Conservation (phyloP, 345 rosid species). For the Eucalyptus fibrosa region DNA sequence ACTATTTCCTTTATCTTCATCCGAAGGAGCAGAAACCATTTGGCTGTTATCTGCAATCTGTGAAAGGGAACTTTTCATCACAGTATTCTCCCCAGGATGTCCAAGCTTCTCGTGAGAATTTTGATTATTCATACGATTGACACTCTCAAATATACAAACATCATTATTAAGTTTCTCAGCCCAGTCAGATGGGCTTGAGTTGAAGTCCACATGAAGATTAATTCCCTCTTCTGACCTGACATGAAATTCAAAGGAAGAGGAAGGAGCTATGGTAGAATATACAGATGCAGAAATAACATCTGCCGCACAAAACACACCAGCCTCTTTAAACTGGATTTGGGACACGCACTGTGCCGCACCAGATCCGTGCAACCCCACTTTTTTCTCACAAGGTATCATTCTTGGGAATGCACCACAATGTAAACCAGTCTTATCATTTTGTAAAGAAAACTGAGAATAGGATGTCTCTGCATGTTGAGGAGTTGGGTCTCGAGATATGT, state of each 20-base stretch:
- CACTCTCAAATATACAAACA: slow-evolving; percentile 33
- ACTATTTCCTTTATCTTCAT: slow-evolving; percentile 11
- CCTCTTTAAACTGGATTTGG: neutral
- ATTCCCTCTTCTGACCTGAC: slow-evolving; percentile 65
- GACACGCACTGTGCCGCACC: neutral
- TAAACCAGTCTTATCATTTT: neutral
- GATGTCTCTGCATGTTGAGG: neutral
- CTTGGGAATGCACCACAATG: neutral
- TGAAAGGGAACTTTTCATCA: slow-evolving; percentile 12
- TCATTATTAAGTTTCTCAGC: slow-evolving; percentile 38
- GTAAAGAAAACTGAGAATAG: neutral
- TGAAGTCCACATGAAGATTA: slow-evolving; percentile 65
- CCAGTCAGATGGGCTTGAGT: slow-evolving; percentile 63
- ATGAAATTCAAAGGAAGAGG: slow-evolving; percentile 62
- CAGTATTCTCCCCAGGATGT: slow-evolving; percentile 25
- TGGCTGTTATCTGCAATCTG: slow-evolving; percentile 5
- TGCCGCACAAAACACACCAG: slow-evolving; percentile 6
- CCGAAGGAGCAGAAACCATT: slow-evolving; percentile 10
- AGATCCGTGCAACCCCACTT: neutral
- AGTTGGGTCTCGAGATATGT: neutral
- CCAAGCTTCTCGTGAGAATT: slow-evolving; percentile 25
- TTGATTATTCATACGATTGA: slow-evolving; percentile 16
- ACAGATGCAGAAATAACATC: neutral
- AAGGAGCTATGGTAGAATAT: slow-evolving; percentile 3
- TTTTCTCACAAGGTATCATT: neutral